Evolutionary conservation across 495 filamentous ascomycete species (phyloP), one percentile per base, ranked within the genome.

Genomic region (Diplogelasinospora grovesii): DNA sequence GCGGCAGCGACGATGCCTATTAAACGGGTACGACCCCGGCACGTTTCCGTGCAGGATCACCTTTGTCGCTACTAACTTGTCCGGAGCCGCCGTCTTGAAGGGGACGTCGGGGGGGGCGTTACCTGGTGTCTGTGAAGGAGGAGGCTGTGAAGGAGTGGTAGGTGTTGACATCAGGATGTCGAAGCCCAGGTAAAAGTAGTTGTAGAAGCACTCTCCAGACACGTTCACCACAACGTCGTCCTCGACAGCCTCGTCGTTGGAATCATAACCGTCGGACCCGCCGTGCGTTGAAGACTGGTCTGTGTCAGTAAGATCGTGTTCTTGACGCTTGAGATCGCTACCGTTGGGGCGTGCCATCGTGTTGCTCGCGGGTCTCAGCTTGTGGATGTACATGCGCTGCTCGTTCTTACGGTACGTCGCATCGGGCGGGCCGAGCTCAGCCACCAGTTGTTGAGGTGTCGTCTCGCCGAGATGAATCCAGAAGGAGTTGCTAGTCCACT

Each of bases 1-100:
- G 21, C 89, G 79, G 48, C 82, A 87, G 45, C 92, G 77, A 7
- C 92, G 82, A 59, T 97, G 87, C 18, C 92, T 77, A 59, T 98
- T 95, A 67, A 98, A 98, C 5, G 88, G 83, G 64, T 96, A 96
- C 3, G 88, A 94, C 0, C 92, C 92, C 3, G 92, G 92, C 3
- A 98, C 79, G 53, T 98, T 98, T 22, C 81, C 86, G 62, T 98
- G 92, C 1, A 97, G 65, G 29, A 95, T 78, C 9, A 98, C 61
- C 57, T 98, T 97, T 4, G 86, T 89, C 8, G 86, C 92, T 0
- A 89, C 85, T 3, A 86, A 66, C 29, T 79, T 80, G 44, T 81
- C 62, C 5, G 75, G 64, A 13, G 66, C 54, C 16, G 48, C 38
- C 5, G 42, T 56, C 39, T 48, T 68, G 56, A 60, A 60, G 41